phyloP scores from a whole-genome alignment of 2,329 filamentous ascomycete species.

The Fusarium sarcochroum region DNA sequence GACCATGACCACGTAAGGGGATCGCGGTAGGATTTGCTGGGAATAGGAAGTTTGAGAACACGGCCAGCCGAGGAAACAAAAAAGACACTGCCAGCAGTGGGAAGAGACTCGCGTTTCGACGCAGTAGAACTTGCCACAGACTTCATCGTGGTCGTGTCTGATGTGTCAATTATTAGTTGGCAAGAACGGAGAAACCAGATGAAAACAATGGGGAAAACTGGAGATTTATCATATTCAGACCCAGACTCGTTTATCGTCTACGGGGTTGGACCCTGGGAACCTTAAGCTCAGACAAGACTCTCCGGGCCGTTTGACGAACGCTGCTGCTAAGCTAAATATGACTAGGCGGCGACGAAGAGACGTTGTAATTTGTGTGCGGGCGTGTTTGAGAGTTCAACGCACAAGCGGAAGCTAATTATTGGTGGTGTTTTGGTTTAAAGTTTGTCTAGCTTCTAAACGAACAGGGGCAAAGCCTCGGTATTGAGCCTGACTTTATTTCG shows the following conservation, averaged over 20 bases:
- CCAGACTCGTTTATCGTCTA: not conserved
- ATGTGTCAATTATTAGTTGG: not conserved
- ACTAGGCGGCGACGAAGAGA: not conserved
- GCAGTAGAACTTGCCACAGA: not conserved
- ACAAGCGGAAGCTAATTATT: constrained; percentile 1
- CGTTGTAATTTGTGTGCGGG: constrained; percentile 17
- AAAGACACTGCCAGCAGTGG: constrained; percentile 45
- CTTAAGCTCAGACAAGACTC: constrained; percentile 3
- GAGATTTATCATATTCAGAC: constrained; percentile 10
- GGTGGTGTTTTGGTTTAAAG: constrained; percentile 3
- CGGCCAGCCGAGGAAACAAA: constrained; percentile 37
- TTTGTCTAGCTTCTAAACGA: not conserved
- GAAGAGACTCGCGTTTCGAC: constrained; percentile 24
- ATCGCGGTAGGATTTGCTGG: constrained; percentile 33
- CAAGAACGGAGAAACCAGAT: not conserved
- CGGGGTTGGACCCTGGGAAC: not conserved
- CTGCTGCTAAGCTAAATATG: constrained; percentile 2
- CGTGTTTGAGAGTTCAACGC: constrained; percentile 8
- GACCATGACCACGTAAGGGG: constrained; percentile 37
- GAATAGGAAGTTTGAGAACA: constrained; percentile 37
- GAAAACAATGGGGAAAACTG: not conserved
- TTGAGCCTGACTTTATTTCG: not conserved
- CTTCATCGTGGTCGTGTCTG: constrained; percentile 5
- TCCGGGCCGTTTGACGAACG: not conserved
- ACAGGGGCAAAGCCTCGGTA: constrained; percentile 9